These are phyloP conservation scores for Adenanthera pavonina DNA, from an alignment of 306 rosid species.

Conservation along the genomic window DNA sequence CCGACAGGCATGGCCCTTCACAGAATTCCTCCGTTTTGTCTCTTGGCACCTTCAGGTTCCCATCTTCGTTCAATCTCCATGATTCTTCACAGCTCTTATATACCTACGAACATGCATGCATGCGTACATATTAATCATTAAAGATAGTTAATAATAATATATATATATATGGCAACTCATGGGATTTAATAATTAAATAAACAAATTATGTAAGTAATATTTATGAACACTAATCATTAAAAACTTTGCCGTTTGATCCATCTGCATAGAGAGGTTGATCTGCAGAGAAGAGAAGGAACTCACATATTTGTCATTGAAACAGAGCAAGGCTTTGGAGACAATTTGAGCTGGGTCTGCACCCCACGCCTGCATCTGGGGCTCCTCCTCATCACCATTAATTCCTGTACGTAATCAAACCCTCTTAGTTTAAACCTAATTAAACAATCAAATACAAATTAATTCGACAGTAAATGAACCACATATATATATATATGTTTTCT, in stretches of 20 bases:
- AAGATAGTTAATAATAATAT: too few relatives aligned
- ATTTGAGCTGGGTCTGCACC: slow-evolving; percentile 66
- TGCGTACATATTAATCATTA: too few relatives aligned
- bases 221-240: too few relatives aligned
- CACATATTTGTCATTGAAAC: slow-evolving; percentile 84
- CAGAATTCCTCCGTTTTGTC: slow-evolving; percentile 66
- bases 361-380: slow-evolving; percentile 21
- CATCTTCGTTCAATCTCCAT: slow-evolving; percentile 60
- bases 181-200: too few relatives aligned
- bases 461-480: not conserved
- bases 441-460: not conserved
- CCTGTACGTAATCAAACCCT: not conserved
- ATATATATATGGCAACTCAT: too few relatives aligned
- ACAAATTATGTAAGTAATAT: too few relatives aligned
- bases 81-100: slow-evolving; percentile 81
- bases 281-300: slow-evolving; percentile 6
- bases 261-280: too few relatives aligned
- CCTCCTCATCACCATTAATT: slow-evolving; percentile 48
- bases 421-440: not conserved
- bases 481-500: not conserved
- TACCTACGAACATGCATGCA: slow-evolving; percentile 45
- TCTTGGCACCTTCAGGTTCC: slow-evolving; percentile 59
- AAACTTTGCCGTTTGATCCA: too few relatives aligned
- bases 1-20: slow-evolving; percentile 71
- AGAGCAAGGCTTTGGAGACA: slow-evolving; percentile 73